Conservation (phyloP, 768 basidiomycete species). For the Basidioascus undulatus region DNA sequence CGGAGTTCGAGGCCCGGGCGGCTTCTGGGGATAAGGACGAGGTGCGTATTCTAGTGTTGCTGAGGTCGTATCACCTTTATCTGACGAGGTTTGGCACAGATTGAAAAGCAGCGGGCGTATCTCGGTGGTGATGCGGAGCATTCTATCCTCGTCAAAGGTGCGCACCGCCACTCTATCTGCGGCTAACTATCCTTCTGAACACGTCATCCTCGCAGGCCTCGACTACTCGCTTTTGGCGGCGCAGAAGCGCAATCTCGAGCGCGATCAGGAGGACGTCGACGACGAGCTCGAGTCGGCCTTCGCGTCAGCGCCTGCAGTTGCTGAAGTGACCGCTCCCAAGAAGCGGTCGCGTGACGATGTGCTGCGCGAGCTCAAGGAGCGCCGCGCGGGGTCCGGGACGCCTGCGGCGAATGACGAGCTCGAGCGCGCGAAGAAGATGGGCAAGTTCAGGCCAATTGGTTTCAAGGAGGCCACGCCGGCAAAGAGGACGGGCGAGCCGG, state of each 20-base stretch:
- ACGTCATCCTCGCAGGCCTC: slow-evolving; percentile 26
- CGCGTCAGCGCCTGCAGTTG: slow-evolving; percentile 16
- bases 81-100: too few species aligned
- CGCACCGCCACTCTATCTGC: neutral
- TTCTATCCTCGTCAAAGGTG: slow-evolving; percentile 48
- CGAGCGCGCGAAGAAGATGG: slow-evolving; percentile 18
- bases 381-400: slow-evolving; percentile 22
- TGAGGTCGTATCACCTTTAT: too few species aligned
- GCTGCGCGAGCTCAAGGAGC: slow-evolving; percentile 44
- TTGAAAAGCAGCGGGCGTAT: too few species aligned
- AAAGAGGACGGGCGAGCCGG: slow-evolving; percentile 20
- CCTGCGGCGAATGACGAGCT: slow-evolving; percentile 2
- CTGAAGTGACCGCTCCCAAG: slow-evolving; percentile 15
- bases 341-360: slow-evolving; percentile 63
- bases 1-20: too few species aligned
- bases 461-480: slow-evolving; percentile 18
- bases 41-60: too few species aligned
- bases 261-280: slow-evolving; percentile 35
- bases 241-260: slow-evolving; percentile 36
- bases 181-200: neutral
- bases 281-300: slow-evolving; percentile 58
- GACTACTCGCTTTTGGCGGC: slow-evolving; percentile 66
- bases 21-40: too few species aligned
- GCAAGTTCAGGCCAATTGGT: slow-evolving; percentile 16
- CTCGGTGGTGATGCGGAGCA: slow-evolving; percentile 65